Base-by-base conservation (phyloP, 768 basidiomycete genomes). In the Tephrocybe sp. region DNA sequence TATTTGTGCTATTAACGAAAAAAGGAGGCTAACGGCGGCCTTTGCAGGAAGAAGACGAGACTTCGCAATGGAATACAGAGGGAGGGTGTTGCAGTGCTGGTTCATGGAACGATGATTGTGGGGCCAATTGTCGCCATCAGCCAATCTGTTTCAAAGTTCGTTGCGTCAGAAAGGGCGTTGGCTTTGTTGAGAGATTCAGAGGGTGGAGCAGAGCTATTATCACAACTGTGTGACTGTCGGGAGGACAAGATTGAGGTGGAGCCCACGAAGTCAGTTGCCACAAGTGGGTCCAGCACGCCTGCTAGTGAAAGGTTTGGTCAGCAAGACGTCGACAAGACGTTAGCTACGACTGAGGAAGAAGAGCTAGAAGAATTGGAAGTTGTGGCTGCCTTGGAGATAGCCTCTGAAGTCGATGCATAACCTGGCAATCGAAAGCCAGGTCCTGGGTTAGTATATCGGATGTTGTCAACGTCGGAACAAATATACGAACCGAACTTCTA, bases 81-180 rank as follows among this genome's bases (percentile, higher is more conserved):
- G 9, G 79, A 83, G 26, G 78, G 80, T 17, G 68, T 86, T 40
- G 72, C 76, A 0, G 78, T 88, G 28, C 47, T 80, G 30, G 78
- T 87, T 15, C 90, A 91, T 57, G 84, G 73, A 11, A 60, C 61
- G 5, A 65, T 72, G 5, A 66, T 90, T 25, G 77, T 72, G 2
- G 86, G 85, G 0, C 88, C 89, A 2, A 72, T 90, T 26, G 68
- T 80, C 10, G 81, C 82, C 9, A 58, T 71, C 5, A 88, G 81
- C 54, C 66, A 74, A 30, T 73, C 75, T 1, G 71, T 88, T n/a
- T 84, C 86, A 3, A 88, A 84, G 60, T 84, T 83, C 24, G 74
- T 84, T 39, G 87, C 83, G 1, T 77, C 88, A 1, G 85, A 88
- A 62, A 70, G 76, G 21, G 86, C 87, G 0, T 66, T 81, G 34